These are phyloP conservation scores for Chaetothyriales sp. DNA, from an alignment of 2,329 filamentous ascomycete species.

Conservation along the genomic window DNA sequence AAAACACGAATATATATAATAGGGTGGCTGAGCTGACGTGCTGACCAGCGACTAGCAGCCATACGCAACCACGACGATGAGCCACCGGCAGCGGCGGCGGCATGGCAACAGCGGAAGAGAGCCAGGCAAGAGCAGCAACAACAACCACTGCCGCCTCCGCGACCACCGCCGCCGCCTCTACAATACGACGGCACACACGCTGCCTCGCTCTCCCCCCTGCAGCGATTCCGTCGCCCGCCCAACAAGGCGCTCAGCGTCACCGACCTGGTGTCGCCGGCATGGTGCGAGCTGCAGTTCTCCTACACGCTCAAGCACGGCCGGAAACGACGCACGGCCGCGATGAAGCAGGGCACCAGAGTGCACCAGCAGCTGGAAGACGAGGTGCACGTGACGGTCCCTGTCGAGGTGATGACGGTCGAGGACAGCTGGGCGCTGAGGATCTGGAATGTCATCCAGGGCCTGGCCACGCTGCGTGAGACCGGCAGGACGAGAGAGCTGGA, in stretches of 20 bases:
- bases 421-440: slow-evolving; percentile 68
- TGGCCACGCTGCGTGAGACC: slow-evolving; percentile 55
- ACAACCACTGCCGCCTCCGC: too few relatives aligned
- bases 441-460: slow-evolving; percentile 81
- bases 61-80: slow-evolving; percentile 1
- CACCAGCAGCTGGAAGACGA: slow-evolving; percentile 76
- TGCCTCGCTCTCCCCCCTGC: slow-evolving; percentile 48
- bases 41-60: slow-evolving; percentile 17
- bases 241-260: slow-evolving; percentile 72
- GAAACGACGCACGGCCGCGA: slow-evolving; percentile 61
- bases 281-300: slow-evolving; percentile 92
- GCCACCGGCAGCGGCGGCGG: not conserved
- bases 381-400: slow-evolving; percentile 59
- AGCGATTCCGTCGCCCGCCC: slow-evolving; percentile 63
- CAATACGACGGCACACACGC: slow-evolving; percentile 8
- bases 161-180: slow-evolving; percentile 8
- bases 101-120: not conserved
- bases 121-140: slow-evolving; percentile 4
- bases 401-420: slow-evolving; percentile 59
- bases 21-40: slow-evolving; percentile 5
- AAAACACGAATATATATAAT: not conserved
- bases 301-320: slow-evolving; percentile 67
- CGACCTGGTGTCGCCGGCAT: slow-evolving; percentile 74
- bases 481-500: slow-evolving; percentile 63
- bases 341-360: slow-evolving; percentile 66